Conservation (phyloP, 139 green algal genomes). For the Closterium sp. region DNA sequence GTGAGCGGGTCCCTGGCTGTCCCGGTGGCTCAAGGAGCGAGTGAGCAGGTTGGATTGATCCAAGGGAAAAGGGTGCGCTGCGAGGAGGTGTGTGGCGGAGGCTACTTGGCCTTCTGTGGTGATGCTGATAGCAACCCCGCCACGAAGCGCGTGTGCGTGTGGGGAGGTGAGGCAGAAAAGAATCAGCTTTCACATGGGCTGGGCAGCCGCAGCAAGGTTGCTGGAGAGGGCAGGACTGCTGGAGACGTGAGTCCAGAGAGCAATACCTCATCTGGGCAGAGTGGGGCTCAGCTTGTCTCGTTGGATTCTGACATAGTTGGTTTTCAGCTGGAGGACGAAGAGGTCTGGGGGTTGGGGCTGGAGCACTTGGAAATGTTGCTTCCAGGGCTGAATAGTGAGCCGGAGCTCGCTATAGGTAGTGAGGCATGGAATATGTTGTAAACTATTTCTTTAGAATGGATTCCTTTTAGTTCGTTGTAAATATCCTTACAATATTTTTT, state of each 20-base stretch:
- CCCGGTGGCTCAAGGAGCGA: too few species aligned
- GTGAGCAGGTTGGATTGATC: background rate
- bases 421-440: background rate
- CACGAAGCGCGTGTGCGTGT: background rate
- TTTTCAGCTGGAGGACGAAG: background rate
- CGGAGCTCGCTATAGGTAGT: background rate
- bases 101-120: background rate
- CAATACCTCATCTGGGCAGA: background rate
- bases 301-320: background rate
- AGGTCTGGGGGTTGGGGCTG: background rate
- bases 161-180: background rate
- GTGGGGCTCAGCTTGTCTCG: background rate
- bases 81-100: background rate
- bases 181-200: background rate
- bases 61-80: background rate
- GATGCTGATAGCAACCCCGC: background rate
- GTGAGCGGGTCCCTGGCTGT: background rate
- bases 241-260: background rate
- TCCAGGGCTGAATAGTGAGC: background rate
- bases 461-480: background rate
- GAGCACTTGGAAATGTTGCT: background rate
- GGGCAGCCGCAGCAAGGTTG: background rate
- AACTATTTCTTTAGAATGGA: background rate
- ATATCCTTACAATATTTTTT: background rate
- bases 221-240: background rate